Base-by-base conservation (phyloP, 345 rosid species). In the Conringia planisiliqua region DNA sequence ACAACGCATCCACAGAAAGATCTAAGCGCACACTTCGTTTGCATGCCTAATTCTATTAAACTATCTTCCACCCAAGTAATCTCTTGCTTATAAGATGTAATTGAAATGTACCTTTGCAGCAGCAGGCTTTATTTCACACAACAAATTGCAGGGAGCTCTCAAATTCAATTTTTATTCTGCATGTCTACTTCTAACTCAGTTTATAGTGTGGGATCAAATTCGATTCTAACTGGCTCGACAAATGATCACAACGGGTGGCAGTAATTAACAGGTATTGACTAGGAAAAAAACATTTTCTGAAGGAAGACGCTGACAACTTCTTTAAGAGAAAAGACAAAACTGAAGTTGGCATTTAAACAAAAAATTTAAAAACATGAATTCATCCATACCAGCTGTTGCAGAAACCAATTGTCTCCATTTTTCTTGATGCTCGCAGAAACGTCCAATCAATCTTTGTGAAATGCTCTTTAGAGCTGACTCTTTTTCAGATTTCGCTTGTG, bases 341-440 rank as follows among this genome's bases (percentile, higher is more conserved):
- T 4, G 38, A 62, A 33, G 26, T 35, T 24, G n/a, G 2, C 2
- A 60, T 39, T 60, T 20, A 22, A 10, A 58, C 35, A 14, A 39
- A 60, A 68, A 39, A 3, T 22, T 36, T 44, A 7, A 59, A 65
- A 68, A 52, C 44, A 75, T 69, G 42, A 52, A 78, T 10, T 48
- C 56, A 48, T 76, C 72, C 39, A 56, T 80, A 91, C 97, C 98
- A 78, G 95, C 91, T 62, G 85, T 82, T 24, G 86, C 83, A 68
- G 90, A 90, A 72, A 91, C 88, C 71, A 94, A 73, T 50, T 83
- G 86, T 71, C 93, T 83, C 98, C 98, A 94, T 72, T 87, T 82
- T 66, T 82, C 77, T 70, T 88, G 96, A 84, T 91, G 84, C 70
- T 88, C 82, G 32, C 97, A 88, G 77, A 94, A 94, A 58, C 68